Conservation (phyloP, 2,329 filamentous ascomycete species). For the Epicoccum sorghinum region DNA sequence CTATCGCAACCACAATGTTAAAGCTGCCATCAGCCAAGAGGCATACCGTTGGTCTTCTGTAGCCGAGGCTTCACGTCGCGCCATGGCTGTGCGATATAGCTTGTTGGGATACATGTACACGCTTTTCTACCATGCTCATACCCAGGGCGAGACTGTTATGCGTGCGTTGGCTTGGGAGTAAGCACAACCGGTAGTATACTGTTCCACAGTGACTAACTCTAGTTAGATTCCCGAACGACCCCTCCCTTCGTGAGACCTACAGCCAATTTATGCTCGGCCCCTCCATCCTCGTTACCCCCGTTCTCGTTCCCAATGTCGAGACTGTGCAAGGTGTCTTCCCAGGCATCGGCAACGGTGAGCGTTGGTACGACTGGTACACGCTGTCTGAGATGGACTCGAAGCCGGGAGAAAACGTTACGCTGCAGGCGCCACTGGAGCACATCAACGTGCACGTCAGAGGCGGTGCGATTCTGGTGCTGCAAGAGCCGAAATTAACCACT, state of each 20-base stretch:
- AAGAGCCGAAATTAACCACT: conserved; percentile 42
- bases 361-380: conserved; percentile 81
- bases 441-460: conserved; percentile 75
- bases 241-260: conserved; percentile 65
- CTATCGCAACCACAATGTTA: conserved; percentile 74
- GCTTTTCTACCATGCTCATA: conserved; percentile 68
- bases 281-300: conserved; percentile 68
- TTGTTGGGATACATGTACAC: conserved; percentile 77
- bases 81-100: conserved; percentile 71
- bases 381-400: conserved; percentile 58
- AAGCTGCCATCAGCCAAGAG: conserved; percentile 67
- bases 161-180: conserved; percentile 70
- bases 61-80: conserved; percentile 63
- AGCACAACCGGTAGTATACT: background rate
- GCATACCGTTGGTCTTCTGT: conserved; percentile 72
- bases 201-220: background rate
- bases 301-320: conserved; percentile 64
- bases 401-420: conserved; percentile 61
- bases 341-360: conserved; percentile 60
- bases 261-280: conserved; percentile 72
- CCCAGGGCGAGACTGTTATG: conserved; percentile 71
- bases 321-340: conserved; percentile 71
- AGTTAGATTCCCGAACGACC: conserved; percentile 65
- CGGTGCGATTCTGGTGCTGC: conserved; percentile 52
- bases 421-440: conserved; percentile 66